phyloP scores from a whole-genome alignment of 2,329 filamentous ascomycete species.

The Colletotrichum lupini region DNA sequence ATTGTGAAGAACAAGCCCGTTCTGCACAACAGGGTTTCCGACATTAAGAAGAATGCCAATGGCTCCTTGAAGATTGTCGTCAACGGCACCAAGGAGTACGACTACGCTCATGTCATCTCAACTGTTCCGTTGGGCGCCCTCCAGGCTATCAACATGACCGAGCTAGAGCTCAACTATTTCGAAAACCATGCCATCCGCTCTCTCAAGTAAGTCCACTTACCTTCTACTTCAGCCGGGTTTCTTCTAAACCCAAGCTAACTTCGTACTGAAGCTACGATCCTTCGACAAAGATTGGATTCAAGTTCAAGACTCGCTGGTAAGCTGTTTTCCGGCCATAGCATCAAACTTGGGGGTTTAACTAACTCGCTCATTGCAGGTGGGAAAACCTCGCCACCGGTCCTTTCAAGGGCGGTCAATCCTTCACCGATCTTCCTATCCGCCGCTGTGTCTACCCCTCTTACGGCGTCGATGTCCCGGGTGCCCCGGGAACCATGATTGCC shows the following conservation, averaged over 20 bases:
- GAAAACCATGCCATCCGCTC: slow-evolving; percentile 44
- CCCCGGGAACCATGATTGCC: slow-evolving; percentile 41
- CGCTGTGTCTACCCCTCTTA: slow-evolving; percentile 48
- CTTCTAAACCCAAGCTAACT: background rate
- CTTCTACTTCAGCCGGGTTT: no score
- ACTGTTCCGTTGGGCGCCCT: slow-evolving; percentile 41
- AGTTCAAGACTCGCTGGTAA: slow-evolving; percentile 43
- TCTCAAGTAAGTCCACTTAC: slow-evolving; percentile 36
- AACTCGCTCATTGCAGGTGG: slow-evolving; percentile 24
- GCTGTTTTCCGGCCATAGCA: background rate
- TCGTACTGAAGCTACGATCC: slow-evolving; percentile 39
- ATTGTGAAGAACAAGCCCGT: slow-evolving; percentile 38
- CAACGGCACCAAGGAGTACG: slow-evolving; percentile 34
- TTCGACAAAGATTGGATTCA: slow-evolving; percentile 44
- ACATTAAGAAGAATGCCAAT: slow-evolving; percentile 35
- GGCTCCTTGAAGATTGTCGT: slow-evolving; percentile 38
- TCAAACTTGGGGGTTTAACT: no score
- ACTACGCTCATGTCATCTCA: slow-evolving; percentile 40
- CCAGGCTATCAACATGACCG: slow-evolving; percentile 40
- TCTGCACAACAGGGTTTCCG: slow-evolving; percentile 38
- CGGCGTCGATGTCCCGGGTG: slow-evolving; percentile 36
- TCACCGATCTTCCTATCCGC: slow-evolving; percentile 45
- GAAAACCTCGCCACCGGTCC: slow-evolving; percentile 37
- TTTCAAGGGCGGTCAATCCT: slow-evolving; percentile 41
- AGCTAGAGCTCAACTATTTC: slow-evolving; percentile 42